Percentiles rank a stretch among this genome's conserved stretches.
These are phyloP conservation scores for Trichoderma sp. DNA, from an alignment of 2,329 filamentous ascomycete species.

Conservation along the genomic window DNA sequence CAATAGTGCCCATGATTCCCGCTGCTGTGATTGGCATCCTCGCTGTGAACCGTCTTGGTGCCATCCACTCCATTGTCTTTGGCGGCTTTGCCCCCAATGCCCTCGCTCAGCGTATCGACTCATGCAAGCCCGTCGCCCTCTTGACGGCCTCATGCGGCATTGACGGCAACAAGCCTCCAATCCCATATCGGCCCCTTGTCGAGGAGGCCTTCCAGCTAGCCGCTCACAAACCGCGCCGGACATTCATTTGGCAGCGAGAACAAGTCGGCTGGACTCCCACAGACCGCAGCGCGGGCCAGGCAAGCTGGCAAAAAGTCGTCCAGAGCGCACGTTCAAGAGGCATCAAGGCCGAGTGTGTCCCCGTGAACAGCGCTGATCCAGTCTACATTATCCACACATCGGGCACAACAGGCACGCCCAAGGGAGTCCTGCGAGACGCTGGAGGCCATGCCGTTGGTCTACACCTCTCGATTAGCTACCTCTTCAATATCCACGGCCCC, in stretches of 20 bases:
- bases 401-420: conserved; percentile 76
- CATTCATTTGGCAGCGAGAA: conserved; percentile 81
- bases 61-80: conserved; percentile 88
- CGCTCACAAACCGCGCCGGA: conserved; percentile 66
- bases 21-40: conserved; percentile 83
- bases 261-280: conserved; percentile 70
- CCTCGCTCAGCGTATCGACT: conserved; percentile 84
- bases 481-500: conserved; percentile 78
- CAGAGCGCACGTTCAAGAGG: conserved; percentile 66
- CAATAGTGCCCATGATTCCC: conserved; percentile 90
- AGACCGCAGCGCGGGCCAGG: conserved; percentile 63
- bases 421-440: conserved; percentile 78
- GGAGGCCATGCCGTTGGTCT: conserved; percentile 85
- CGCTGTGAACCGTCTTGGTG: conserved; percentile 75
- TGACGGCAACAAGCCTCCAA: conserved; percentile 76
- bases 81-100: conserved; percentile 82
- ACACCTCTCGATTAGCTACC: conserved; percentile 74
- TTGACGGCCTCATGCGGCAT: conserved; percentile 92
- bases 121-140: conserved; percentile 69
- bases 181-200: conserved; percentile 74
- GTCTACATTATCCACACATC: conserved; percentile 92
- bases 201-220: conserved; percentile 67
- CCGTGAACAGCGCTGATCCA: conserved; percentile 72
- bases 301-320: conserved; percentile 75
- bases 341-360: conserved; percentile 69